Evolutionary conservation across 805 yeast species (phyloP).

Genomic region (Candida dendrica): DNA sequence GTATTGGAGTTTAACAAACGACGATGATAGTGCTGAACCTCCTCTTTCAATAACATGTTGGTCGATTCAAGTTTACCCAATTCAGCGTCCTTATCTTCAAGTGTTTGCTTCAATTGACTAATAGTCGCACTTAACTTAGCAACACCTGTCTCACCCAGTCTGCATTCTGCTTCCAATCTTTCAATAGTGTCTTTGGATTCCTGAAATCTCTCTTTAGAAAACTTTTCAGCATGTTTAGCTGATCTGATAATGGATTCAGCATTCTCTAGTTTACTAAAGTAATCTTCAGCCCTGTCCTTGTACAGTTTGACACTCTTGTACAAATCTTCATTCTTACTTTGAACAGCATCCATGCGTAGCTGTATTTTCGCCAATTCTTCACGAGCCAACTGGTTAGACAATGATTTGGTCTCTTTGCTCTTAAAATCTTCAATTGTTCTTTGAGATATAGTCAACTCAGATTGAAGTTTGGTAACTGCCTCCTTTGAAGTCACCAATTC

Average conservation of each 20-base stretch:
- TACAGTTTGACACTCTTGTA: conserved; percentile 50
- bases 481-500: conserved; percentile 34
- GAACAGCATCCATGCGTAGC: conserved; percentile 49
- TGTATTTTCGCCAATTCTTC: conserved; percentile 40
- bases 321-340: conserved; percentile 49
- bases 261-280: conserved; percentile 62
- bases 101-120: conserved; percentile 43
- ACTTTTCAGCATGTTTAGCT: conserved; percentile 54
- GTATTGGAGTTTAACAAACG: conserved; percentile 33
- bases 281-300: conserved; percentile 66
- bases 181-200: conserved; percentile 43
- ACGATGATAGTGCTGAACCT: conserved; percentile 43
- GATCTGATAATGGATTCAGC: conserved; percentile 69
- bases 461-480: conserved; percentile 34
- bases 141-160: conserved; percentile 43
- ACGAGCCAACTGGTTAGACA: conserved; percentile 20
- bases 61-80: conserved; percentile 41
- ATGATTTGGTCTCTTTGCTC: conserved; percentile 7
- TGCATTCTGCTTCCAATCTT: conserved; percentile 44
- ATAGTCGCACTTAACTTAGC: conserved; percentile 45
- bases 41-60: conserved; percentile 47
- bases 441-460: conserved; percentile 34
- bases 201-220: conserved; percentile 42
- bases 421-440: conserved; percentile 4
- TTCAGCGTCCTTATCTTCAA: conserved; percentile 53